These are phyloP conservation scores for Chenopodium berlandieri DNA, from an alignment of 148 eudicot genomes.

Conservation along the genomic window DNA sequence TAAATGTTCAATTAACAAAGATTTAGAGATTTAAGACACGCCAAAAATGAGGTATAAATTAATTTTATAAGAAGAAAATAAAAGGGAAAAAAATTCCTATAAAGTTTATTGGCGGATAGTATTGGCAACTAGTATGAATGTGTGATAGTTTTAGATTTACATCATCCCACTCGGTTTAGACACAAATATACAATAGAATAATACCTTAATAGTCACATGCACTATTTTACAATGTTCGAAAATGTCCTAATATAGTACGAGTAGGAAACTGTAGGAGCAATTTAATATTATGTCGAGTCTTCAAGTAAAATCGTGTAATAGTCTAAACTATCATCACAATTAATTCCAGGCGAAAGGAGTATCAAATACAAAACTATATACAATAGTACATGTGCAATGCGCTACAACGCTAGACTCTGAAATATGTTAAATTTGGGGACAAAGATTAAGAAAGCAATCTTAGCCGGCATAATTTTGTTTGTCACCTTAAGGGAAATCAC, in stretches of 20 bases:
- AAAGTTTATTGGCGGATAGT: background rate
- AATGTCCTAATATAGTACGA: too few species aligned
- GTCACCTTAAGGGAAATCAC: background rate
- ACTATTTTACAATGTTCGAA: too few species aligned
- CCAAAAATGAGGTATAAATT: slow-evolving; percentile 5
- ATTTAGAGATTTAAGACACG: background rate
- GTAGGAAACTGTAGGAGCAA: too few species aligned
- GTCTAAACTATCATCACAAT: too few species aligned
- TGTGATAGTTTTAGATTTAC: background rate
- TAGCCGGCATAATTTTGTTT: background rate
- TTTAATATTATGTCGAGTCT: too few species aligned
- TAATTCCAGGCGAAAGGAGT: too few species aligned
- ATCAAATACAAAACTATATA: too few species aligned
- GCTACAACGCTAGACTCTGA: too few species aligned
- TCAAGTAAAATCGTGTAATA: too few species aligned
- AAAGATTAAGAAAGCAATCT: background rate
- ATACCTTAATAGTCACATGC: too few species aligned
- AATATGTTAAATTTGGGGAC: background rate
- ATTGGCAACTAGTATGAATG: background rate
- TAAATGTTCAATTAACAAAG: background rate
- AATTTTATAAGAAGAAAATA: background rate
- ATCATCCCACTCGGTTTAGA: background rate
- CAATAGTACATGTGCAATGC: too few species aligned
- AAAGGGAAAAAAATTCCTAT: background rate
- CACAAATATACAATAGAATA: too few species aligned